phyloP scores from a whole-genome alignment of 768 basidiomycete genomes.

The Sarcomyxa edulis region DNA sequence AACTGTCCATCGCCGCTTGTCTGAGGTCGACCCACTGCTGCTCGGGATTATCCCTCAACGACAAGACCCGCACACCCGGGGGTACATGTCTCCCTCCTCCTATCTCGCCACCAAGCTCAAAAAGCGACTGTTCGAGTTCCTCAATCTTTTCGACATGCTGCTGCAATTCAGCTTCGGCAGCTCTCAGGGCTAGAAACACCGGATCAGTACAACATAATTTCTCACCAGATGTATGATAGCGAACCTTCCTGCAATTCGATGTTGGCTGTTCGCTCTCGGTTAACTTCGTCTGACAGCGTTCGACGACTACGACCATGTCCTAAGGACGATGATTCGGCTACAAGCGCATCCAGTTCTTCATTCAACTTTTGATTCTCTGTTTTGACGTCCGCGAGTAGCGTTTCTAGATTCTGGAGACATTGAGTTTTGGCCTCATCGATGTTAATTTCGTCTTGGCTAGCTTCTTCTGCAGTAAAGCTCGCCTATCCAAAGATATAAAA shows the following conservation, averaged over 20 bases:
- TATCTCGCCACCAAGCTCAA: constrained; percentile 73
- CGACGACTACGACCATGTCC: constrained; percentile 19
- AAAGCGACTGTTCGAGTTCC: constrained; percentile 70
- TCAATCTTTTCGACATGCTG: constrained; percentile 53
- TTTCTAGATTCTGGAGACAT: constrained; percentile 50
- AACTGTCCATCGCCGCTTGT: constrained; percentile 65
- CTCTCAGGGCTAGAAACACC: constrained; percentile 35
- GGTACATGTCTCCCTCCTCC: constrained; percentile 74
- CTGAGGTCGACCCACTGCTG: constrained; percentile 75
- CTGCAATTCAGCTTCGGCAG: constrained; percentile 27
- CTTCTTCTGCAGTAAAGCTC: constrained; percentile 60
- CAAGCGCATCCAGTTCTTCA: constrained; percentile 41
- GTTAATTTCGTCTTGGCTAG: constrained; percentile 17
- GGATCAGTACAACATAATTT: too few species aligned
- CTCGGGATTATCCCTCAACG: constrained; percentile 77
- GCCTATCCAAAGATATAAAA: constrained; percentile 30
- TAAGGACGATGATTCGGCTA: constrained; percentile 28
- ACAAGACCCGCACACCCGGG: constrained; percentile 62
- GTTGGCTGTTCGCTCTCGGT: constrained; percentile 29
- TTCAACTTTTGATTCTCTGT: constrained; percentile 37
- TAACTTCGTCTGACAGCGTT: constrained; percentile 34
- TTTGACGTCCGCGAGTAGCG: constrained; percentile 52
- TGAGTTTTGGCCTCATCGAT: constrained; percentile 33
- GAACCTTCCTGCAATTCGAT: constrained; percentile 36
- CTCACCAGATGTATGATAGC: background rate